Evolutionary conservation across 2,329 filamentous ascomycete genomes (phyloP).

Genomic region (Xylaria sp.): DNA sequence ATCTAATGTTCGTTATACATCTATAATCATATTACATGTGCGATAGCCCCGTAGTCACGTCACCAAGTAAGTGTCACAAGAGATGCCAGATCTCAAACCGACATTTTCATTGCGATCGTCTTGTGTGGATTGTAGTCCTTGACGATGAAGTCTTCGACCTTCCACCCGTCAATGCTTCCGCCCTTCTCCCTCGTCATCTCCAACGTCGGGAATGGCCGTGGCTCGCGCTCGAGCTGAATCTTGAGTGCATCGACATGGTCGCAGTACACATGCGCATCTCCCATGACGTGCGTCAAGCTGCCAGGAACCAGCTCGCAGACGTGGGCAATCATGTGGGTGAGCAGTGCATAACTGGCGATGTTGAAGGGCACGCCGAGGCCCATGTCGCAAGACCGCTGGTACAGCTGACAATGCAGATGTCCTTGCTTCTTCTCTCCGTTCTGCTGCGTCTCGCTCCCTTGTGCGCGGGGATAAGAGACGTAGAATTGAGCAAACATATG

Average conservation of each 20-base stretch:
- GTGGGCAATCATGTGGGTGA: slow-evolving; percentile 95
- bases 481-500: slow-evolving; percentile 90
- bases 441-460: slow-evolving; percentile 46
- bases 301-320: slow-evolving; percentile 87
- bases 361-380: slow-evolving; percentile 98
- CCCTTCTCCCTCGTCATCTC: slow-evolving; percentile 75
- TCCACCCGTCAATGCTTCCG: slow-evolving; percentile 90
- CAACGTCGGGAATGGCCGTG: slow-evolving; percentile 81
- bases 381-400: slow-evolving; percentile 97
- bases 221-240: slow-evolving; percentile 82
- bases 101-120: slow-evolving; percentile 98
- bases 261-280: slow-evolving; percentile 95
- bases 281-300: slow-evolving; percentile 93
- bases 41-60: neutral
- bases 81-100: slow-evolving; percentile 66
- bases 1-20: slow-evolving; percentile 7
- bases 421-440: slow-evolving; percentile 63
- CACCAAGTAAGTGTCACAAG: neutral
- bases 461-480: slow-evolving; percentile 67
- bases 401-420: slow-evolving; percentile 85
- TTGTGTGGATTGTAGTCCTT: slow-evolving; percentile 92
- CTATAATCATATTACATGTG: slow-evolving; percentile 4
- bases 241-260: slow-evolving; percentile 92
- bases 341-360: slow-evolving; percentile 91
- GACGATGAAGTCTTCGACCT: slow-evolving; percentile 85